These are phyloP conservation scores for Lichtheimia ramosa DNA, from an alignment of 371 early-diverging fungal genomes.

Conservation along the genomic window DNA sequence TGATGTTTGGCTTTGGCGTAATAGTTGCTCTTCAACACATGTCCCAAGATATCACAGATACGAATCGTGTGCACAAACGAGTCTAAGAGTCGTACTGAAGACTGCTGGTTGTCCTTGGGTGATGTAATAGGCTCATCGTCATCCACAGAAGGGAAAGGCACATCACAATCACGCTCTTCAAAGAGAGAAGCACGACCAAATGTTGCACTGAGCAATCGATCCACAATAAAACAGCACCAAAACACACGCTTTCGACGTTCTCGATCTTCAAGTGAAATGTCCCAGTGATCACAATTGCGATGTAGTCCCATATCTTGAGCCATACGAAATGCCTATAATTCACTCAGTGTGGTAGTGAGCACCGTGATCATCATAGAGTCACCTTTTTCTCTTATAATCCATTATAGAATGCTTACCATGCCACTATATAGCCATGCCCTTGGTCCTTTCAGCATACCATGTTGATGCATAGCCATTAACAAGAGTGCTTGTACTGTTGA, in stretches of 20 bases:
- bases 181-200: conserved; percentile 46
- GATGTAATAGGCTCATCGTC: conserved; percentile 28
- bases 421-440: conserved; percentile 54
- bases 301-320: conserved; percentile 51
- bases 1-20: conserved; percentile 35
- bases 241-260: conserved; percentile 48
- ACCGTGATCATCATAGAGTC: background rate
- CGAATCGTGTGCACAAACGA: conserved; percentile 35
- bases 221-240: conserved; percentile 54
- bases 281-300: conserved; percentile 48
- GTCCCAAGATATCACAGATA: conserved; percentile 43
- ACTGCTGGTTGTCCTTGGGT: conserved; percentile 4
- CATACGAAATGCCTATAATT: conserved; percentile 47
- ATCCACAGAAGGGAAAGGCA: conserved; percentile 43
- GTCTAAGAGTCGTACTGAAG: conserved; percentile 21
- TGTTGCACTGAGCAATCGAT: conserved; percentile 39
- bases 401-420: conserved; percentile 29
- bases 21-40: conserved; percentile 46
- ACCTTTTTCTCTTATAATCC: too few species aligned
- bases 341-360: too few species aligned
- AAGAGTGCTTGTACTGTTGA: conserved; percentile 63
- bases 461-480: conserved; percentile 55
- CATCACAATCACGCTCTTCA: conserved; percentile 49
- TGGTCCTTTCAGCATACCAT: conserved; percentile 51
- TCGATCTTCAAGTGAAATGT: conserved; percentile 36